These are phyloP conservation scores for Kodamaea plutei DNA, from an alignment of 1,139 yeast species.

Conservation along the genomic window DNA sequence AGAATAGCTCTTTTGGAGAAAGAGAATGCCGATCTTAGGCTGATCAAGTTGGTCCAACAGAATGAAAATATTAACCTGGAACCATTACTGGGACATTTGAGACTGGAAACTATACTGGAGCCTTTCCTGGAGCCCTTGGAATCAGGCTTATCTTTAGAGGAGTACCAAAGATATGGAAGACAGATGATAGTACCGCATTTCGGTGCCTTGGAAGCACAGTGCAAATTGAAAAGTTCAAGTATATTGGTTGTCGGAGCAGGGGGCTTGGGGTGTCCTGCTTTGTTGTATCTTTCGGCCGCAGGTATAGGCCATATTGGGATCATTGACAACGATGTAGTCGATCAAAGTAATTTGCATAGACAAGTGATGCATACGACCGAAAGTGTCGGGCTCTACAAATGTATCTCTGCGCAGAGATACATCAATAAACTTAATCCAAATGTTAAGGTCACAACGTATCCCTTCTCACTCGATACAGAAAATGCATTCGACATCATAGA, in stretches of 20 bases:
- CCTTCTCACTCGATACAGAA: slow-evolving; percentile 44
- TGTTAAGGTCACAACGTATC: slow-evolving; percentile 52
- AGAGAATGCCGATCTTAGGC: slow-evolving; percentile 26
- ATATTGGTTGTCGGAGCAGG: slow-evolving; percentile 92
- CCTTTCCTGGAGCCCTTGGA: too few species aligned
- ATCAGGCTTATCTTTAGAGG: slow-evolving; percentile 49
- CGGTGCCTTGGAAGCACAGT: slow-evolving; percentile 56
- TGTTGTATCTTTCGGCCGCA: slow-evolving; percentile 79
- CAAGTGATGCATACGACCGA: slow-evolving; percentile 76
- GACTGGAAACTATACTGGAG: too few species aligned
- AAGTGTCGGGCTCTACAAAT: slow-evolving; percentile 65
- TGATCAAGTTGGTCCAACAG: too few species aligned
- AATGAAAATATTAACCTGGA: too few species aligned
- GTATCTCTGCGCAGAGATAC: slow-evolving; percentile 66
- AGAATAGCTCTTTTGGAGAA: slow-evolving; percentile 19
- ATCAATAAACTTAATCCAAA: slow-evolving; percentile 61
- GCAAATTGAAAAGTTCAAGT: slow-evolving; percentile 49
- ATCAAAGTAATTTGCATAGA: slow-evolving; percentile 79
- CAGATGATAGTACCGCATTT: slow-evolving; percentile 89
- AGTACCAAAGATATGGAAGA: slow-evolving; percentile 82
- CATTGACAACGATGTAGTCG: slow-evolving; percentile 83
- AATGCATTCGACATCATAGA: slow-evolving; percentile 64
- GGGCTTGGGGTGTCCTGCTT: slow-evolving; percentile 92
- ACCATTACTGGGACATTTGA: too few species aligned
- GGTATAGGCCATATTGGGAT: slow-evolving; percentile 87